A percentile compares a stretch with the other conserved stretches of the same genome.
Conservation (phyloP, 31 red algal genomes). For the Porphyra umbilicalis region DNA sequence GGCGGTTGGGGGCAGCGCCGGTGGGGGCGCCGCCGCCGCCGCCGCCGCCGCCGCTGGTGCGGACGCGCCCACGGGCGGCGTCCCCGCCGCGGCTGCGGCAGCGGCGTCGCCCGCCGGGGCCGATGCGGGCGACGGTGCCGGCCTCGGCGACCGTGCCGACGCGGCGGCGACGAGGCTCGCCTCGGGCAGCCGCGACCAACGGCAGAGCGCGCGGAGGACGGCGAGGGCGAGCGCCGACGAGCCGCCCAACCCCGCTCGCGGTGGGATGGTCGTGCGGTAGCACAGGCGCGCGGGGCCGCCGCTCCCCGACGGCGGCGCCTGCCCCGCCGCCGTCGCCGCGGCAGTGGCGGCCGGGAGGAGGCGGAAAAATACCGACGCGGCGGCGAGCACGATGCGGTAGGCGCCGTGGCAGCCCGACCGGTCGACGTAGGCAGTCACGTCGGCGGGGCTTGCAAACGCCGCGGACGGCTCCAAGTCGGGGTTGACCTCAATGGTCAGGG, state of each 20-base stretch:
- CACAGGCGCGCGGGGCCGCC: conserved; percentile 25
- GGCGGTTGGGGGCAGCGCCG: too few species aligned
- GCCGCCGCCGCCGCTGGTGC: too few species aligned
- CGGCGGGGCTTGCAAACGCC: conserved; percentile 6
- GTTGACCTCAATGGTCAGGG: conserved; percentile 1
- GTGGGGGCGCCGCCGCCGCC: too few species aligned
- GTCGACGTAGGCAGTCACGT: conserved; percentile 13
- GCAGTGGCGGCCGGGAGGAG: background rate
- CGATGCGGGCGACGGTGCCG: too few species aligned
- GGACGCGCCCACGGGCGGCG: too few species aligned
- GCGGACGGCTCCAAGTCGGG: conserved; percentile 14
- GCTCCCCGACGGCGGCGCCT: background rate
- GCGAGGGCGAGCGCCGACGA: conserved; percentile 51
- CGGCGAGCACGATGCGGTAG: conserved; percentile 21
- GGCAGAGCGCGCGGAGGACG: conserved; percentile 24
- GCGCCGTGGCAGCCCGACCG: conserved; percentile 20
- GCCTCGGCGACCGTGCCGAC: conserved; percentile 23
- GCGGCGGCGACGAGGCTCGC: conserved; percentile 16
- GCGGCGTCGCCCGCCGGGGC: too few species aligned
- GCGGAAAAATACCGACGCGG: conserved; percentile 25
- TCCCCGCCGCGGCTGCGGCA: background rate
- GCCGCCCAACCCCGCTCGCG: conserved; percentile 29
- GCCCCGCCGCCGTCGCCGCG: background rate
- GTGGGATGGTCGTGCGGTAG: conserved; percentile 39
- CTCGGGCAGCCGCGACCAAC: conserved; percentile 25